Evolutionary conservation across 768 basidiomycete genomes (phyloP).

Genomic region (Clitopilus hobsonii): DNA sequence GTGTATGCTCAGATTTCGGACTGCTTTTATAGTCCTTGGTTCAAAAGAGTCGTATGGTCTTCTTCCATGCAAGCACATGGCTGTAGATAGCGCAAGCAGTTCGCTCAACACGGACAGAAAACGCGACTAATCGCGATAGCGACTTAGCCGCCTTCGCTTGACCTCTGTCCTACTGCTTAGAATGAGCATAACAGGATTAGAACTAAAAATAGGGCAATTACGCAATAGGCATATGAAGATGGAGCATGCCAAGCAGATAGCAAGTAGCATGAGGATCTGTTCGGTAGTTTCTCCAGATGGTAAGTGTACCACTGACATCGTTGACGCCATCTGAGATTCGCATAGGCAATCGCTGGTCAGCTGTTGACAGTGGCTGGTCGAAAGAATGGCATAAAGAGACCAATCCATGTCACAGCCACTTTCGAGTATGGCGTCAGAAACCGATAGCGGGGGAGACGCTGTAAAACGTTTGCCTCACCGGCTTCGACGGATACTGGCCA

Average conservation of each 20-base stretch:
- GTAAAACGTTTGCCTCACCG: too few relatives aligned
- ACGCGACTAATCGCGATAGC: background rate
- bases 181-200: background rate
- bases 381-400: too few relatives aligned
- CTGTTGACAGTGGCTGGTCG: too few relatives aligned
- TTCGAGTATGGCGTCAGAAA: too few relatives aligned
- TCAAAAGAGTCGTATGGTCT: background rate
- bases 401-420: too few relatives aligned
- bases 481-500: too few relatives aligned
- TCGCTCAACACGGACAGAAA: background rate
- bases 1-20: background rate
- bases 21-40: slow-evolving; percentile 9
- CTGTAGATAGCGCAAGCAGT: background rate
- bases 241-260: background rate
- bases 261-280: background rate
- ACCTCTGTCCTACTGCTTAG: background rate
- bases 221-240: background rate
- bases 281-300: too few relatives aligned
- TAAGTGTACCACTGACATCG: too few relatives aligned
- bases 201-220: background rate
- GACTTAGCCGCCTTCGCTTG: background rate
- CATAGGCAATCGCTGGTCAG: too few relatives aligned
- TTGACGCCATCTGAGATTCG: too few relatives aligned
- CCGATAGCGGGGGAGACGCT: too few relatives aligned
- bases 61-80: background rate